Evolutionary conservation across 2,329 filamentous ascomycete genomes (phyloP).

Genomic region (Trichoderma lentiforme): DNA sequence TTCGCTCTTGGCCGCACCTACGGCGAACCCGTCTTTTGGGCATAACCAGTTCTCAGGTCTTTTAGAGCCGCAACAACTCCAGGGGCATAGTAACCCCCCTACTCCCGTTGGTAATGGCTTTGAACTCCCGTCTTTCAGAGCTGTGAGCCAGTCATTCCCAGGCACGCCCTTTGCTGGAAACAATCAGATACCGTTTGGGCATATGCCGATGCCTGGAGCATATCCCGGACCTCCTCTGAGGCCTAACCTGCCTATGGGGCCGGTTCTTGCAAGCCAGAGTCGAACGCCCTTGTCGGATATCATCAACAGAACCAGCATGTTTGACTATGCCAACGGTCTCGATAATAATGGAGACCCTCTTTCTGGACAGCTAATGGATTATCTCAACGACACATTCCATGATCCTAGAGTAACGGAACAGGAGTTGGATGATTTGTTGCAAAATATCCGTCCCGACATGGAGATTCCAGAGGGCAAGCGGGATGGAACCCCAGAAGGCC

Average conservation of each 20-base stretch:
- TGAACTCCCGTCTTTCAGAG: background rate
- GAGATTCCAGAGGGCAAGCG: slow-evolving; percentile 60
- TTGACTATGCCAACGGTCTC: slow-evolving; percentile 35
- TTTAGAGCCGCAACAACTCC: background rate
- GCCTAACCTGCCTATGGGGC: background rate
- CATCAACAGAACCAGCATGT: slow-evolving; percentile 37
- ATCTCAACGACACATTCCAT: slow-evolving; percentile 35
- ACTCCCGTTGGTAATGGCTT: background rate
- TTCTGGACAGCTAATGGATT: slow-evolving; percentile 31
- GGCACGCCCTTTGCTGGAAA: background rate
- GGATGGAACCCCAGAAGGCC: slow-evolving; percentile 64
- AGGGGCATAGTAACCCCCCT: background rate
- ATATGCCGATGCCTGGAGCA: slow-evolving; percentile 10
- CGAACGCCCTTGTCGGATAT: slow-evolving; percentile 30
- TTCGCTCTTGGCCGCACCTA: background rate
- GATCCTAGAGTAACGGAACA: slow-evolving; percentile 46
- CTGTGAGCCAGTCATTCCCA: background rate
- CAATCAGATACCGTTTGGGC: background rate
- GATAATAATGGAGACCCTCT: slow-evolving; percentile 39
- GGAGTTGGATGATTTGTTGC: slow-evolving; percentile 66
- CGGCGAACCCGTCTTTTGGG: background rate
- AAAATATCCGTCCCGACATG: slow-evolving; percentile 71
- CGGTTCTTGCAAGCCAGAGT: background rate
- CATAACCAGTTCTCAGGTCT: background rate
- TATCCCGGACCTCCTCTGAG: background rate